Conservation (phyloP, 2,329 filamentous ascomycete species). For the Apiospora aurea region DNA sequence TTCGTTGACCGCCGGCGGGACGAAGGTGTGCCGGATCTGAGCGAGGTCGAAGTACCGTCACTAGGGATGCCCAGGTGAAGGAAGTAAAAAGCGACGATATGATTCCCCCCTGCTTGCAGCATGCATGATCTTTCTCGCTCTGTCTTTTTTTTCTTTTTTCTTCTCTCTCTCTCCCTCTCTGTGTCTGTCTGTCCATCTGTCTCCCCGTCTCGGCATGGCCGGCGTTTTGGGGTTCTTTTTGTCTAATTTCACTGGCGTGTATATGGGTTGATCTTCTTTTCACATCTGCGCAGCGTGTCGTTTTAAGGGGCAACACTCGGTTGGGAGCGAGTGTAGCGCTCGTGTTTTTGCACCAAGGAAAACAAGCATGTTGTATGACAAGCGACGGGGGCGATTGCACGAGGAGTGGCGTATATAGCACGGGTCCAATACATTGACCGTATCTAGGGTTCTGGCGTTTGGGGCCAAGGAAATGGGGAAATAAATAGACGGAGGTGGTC, state of each 20-base stretch:
- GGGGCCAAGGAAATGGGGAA: background rate
- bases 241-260: background rate
- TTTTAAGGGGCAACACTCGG: background rate
- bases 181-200: background rate
- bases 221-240: constrained; percentile 4
- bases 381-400: background rate
- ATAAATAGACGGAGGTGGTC: background rate
- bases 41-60: constrained; percentile 73
- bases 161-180: background rate
- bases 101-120: background rate
- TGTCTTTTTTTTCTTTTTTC: too few relatives aligned
- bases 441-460: background rate
- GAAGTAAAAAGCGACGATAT: background rate
- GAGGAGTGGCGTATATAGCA: background rate
- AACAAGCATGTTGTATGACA: constrained; percentile 4
- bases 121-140: background rate
- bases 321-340: background rate
- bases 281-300: background rate
- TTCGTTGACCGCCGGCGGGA: constrained; percentile 79
- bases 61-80: constrained; percentile 48
- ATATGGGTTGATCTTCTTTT: background rate
- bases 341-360: background rate
- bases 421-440: background rate
- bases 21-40: constrained; percentile 72
- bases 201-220: background rate